A percentile compares a stretch with the other conserved stretches of the same genome.
These are phyloP conservation scores for Cutaneotrichosporon spelunceum DNA, from an alignment of 1,284 basidiomycete species.

Conservation along the genomic window DNA sequence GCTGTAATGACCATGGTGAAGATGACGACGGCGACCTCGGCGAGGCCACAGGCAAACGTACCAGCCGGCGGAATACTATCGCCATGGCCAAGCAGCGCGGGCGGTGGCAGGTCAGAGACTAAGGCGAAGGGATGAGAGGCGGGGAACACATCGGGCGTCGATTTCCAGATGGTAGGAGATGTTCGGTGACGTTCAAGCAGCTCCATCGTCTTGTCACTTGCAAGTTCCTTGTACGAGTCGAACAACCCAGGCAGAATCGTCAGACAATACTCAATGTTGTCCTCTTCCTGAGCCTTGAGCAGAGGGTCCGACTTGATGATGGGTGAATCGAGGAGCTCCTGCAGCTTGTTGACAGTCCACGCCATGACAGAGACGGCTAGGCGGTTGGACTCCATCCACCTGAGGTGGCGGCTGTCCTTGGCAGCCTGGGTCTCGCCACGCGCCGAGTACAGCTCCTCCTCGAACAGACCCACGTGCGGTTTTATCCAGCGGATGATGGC, in stretches of 20 bases:
- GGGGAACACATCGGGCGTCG: slow-evolving; percentile 80
- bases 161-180: slow-evolving; percentile 59
- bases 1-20: slow-evolving; percentile 76
- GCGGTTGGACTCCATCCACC: slow-evolving; percentile 85
- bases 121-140: slow-evolving; percentile 90
- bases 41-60: slow-evolving; percentile 74
- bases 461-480: slow-evolving; percentile 88
- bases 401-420: slow-evolving; percentile 71
- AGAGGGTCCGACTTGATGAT: slow-evolving; percentile 61
- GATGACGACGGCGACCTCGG: slow-evolving; percentile 82
- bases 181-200: slow-evolving; percentile 68
- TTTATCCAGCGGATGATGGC: slow-evolving; percentile 90
- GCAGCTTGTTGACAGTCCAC: slow-evolving; percentile 85
- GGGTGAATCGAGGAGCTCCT: slow-evolving; percentile 71
- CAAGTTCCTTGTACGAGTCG: slow-evolving; percentile 82
- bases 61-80: slow-evolving; percentile 44
- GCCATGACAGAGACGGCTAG: slow-evolving; percentile 67
- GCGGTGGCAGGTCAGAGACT: slow-evolving; percentile 64
- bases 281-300: slow-evolving; percentile 74
- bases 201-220: slow-evolving; percentile 63
- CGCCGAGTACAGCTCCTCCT: slow-evolving; percentile 47
- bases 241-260: slow-evolving; percentile 80
- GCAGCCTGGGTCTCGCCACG: slow-evolving; percentile 37
- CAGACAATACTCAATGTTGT: slow-evolving; percentile 85
- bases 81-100: slow-evolving; percentile 48